phyloP scores from a whole-genome alignment of 108 stramenopile species.

The Seminavis robusta region DNA sequence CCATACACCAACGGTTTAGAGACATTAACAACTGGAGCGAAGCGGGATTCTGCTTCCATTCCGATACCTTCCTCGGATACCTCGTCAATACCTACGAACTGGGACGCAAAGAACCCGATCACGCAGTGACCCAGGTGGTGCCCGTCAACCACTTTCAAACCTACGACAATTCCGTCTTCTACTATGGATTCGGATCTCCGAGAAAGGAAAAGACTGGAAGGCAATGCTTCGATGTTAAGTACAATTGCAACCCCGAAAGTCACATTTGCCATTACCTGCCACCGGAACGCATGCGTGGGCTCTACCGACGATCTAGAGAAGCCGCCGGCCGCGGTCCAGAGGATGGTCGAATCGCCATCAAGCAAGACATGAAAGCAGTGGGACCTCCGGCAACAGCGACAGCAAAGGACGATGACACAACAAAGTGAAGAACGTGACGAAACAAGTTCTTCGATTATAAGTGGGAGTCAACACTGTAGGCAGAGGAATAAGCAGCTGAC shows the following conservation, averaged over 20 bases:
- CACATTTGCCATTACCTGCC: constrained; percentile 7
- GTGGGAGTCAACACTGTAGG: too few relatives aligned
- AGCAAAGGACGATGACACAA: too few relatives aligned
- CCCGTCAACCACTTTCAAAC: background rate
- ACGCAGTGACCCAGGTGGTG: too few relatives aligned
- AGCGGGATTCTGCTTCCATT: constrained; percentile 1
- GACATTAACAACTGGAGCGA: background rate
- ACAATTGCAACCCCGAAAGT: background rate
- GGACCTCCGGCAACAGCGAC: too few relatives aligned
- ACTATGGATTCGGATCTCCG: background rate
- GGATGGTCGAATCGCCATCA: too few relatives aligned
- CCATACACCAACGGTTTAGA: background rate
- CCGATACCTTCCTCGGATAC: constrained; percentile 36
- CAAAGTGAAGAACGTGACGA: too few relatives aligned
- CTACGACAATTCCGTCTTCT: too few relatives aligned
- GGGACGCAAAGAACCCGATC: background rate
- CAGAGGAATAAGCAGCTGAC: too few relatives aligned
- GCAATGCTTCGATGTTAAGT: background rate
- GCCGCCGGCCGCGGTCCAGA: too few relatives aligned
- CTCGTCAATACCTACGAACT: constrained; percentile 36
- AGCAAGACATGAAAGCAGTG: too few relatives aligned
- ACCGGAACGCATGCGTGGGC: constrained; percentile 4
- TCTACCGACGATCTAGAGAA: too few relatives aligned
- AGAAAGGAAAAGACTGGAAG: background rate
- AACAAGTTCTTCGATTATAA: too few relatives aligned